Base-by-base conservation (phyloP, 345 rosid genomes). In the Turritis glabra region DNA sequence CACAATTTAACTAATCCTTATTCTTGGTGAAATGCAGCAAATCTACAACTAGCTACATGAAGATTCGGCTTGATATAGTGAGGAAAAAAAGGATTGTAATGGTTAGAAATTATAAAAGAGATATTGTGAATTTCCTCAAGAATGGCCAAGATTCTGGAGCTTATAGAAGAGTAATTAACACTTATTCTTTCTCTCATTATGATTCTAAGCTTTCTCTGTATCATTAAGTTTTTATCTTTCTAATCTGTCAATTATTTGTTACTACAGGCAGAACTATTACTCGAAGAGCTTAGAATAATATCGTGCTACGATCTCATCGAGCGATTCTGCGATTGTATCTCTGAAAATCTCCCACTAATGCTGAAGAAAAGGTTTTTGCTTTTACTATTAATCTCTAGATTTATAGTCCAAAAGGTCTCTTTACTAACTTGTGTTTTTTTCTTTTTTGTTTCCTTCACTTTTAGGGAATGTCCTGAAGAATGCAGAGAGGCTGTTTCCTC, bases 391-490 rank as follows among this genome's bases (percentile, higher is more conserved):
- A n/a, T 32, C 30, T 55, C 12, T 43, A 25, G 5, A 37, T 47
- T 37, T 50, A n/a, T 44, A 57, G 3, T 46, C 9, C n/a, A 69
- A 17, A 69, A 23, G 47, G 3, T 61, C 13, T 69, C 3, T 29
- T 47, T 19, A 33, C 8, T 33, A 64, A 32, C 17, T 26, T 17
- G 12, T 44, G 7, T 44, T 5, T 26, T 50, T 12, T 17, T 29
- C 30, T n/a, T 7, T 3, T 26, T 3, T 52, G 19, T 15, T 41
- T 63, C 30, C 23, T 57, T 47, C 2, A 51, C 62, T 41, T 53
- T n/a, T 80, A 93, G 97, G 67, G 94, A 88, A 69, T 91, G 96
- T 52, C 98, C 97, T 25, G 87, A 81, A 69, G 97, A 88, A 48
- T 90, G 98, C 79, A 85, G 47, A 80, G 96, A 88, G 80, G 92